Evolutionary conservation across 2,329 filamentous ascomycete genomes (phyloP).

Genomic region (Didymellaceae sp.): DNA sequence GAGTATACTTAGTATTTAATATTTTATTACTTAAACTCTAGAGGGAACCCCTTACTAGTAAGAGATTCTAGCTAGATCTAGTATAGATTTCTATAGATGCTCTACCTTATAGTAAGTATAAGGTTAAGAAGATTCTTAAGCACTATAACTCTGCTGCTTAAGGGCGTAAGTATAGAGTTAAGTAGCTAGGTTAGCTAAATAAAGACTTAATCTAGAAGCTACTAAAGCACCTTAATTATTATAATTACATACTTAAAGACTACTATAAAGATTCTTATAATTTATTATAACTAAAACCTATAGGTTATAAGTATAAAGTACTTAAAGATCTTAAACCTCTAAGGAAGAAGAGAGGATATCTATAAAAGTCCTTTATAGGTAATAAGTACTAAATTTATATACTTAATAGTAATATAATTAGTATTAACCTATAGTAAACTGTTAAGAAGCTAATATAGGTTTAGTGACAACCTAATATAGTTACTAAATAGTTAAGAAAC

Average conservation of each 20-base stretch:
- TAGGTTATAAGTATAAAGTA: too few species aligned
- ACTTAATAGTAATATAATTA: not conserved
- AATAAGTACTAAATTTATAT: too few species aligned
- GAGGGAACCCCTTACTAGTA: not conserved
- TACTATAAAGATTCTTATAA: too few species aligned
- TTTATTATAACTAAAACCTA: too few species aligned
- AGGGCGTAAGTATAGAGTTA: not conserved
- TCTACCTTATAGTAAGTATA: not conserved
- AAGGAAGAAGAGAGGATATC: too few species aligned
- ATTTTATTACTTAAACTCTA: not conserved
- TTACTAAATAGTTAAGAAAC: not conserved
- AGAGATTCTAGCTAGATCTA: slow-evolving; percentile 1
- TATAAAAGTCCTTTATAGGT: too few species aligned
- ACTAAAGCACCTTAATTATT: too few species aligned
- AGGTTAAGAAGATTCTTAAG: not conserved
- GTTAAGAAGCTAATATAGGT: not conserved
- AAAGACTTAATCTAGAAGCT: too few species aligned
- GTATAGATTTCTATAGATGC: not conserved
- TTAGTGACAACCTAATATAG: not conserved
- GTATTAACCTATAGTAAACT: too few species aligned
- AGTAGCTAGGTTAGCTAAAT: too few species aligned
- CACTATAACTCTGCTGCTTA: not conserved
- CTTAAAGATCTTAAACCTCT: too few species aligned
- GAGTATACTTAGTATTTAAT: not conserved
- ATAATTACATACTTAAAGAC: too few species aligned